Evolutionary conservation across 2,329 filamentous ascomycete species (phyloP).

Genomic region (Talaromyces verruculosus): DNA sequence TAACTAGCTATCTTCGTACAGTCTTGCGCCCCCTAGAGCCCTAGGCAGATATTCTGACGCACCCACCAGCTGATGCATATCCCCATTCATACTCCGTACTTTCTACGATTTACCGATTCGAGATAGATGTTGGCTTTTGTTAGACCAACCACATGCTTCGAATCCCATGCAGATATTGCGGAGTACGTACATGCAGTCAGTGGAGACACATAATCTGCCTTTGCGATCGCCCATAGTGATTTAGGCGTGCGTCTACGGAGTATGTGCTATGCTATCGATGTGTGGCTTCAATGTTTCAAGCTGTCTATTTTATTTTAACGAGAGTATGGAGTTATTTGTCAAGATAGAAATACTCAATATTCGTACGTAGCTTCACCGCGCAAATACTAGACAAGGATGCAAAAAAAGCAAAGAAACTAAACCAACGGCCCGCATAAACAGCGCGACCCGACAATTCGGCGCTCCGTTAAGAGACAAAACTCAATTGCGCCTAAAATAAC

Average conservation of each 20-base stretch:
- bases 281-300: background rate
- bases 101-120: background rate
- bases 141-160: background rate
- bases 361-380: background rate
- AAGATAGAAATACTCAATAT: background rate
- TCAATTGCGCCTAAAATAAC: background rate
- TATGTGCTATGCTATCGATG: background rate
- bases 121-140: background rate
- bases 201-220: background rate
- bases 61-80: background rate
- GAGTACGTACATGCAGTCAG: constrained; percentile 2
- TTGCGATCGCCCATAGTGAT: background rate
- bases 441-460: constrained; percentile 6
- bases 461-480: background rate
- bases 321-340: background rate
- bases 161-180: background rate
- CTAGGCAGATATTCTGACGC: background rate
- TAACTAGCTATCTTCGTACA: background rate
- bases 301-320: background rate
- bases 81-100: background rate
- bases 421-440: constrained; percentile 1
- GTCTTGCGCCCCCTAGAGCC: background rate
- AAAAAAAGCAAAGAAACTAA: constrained; percentile 2
- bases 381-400: background rate
- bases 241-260: background rate